These are phyloP conservation scores for Pseudonitzschia delicatissima DNA, from an alignment of 108 stramenopile species.

Conservation along the genomic window DNA sequence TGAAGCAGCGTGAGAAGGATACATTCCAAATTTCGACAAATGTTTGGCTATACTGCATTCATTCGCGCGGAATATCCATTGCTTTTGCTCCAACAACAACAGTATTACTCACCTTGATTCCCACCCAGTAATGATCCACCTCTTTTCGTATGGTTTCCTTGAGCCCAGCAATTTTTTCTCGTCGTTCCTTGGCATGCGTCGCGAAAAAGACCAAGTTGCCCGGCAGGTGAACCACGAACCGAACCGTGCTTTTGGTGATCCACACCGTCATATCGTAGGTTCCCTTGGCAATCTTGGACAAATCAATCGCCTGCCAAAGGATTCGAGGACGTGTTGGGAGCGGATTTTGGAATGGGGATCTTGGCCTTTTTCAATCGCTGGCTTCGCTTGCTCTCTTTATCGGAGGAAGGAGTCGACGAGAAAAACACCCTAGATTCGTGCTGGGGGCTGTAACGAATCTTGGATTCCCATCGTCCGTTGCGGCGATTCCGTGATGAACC, in stretches of 20 bases:
- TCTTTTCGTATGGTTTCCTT: slow-evolving; percentile 74
- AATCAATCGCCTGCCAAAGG: slow-evolving; percentile 24
- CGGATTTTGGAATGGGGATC: slow-evolving; percentile 41
- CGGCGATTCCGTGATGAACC: not conserved
- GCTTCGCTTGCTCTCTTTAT: not conserved
- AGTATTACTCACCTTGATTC: slow-evolving; percentile 71
- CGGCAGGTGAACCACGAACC: slow-evolving; percentile 57
- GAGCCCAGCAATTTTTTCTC: slow-evolving; percentile 50
- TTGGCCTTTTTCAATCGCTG: slow-evolving; percentile 17
- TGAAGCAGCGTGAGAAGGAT: not conserved
- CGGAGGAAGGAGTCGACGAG: not conserved
- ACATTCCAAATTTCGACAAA: no score
- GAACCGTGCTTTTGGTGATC: slow-evolving; percentile 18
- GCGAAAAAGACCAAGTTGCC: slow-evolving; percentile 58
- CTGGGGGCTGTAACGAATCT: not conserved
- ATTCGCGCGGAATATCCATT: not conserved
- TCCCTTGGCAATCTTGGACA: slow-evolving; percentile 15
- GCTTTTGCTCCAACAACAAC: not conserved
- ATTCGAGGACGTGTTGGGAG: slow-evolving; percentile 1
- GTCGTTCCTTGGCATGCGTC: slow-evolving; percentile 59
- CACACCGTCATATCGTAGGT: slow-evolving; percentile 15
- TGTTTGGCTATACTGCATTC: not conserved
- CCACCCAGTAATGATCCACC: slow-evolving; percentile 94
- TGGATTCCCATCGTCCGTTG: not conserved
- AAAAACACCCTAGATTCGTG: not conserved